Base-by-base conservation (phyloP, 2,329 filamentous ascomycete genomes). In the Nigrospora osmanthi region DNA sequence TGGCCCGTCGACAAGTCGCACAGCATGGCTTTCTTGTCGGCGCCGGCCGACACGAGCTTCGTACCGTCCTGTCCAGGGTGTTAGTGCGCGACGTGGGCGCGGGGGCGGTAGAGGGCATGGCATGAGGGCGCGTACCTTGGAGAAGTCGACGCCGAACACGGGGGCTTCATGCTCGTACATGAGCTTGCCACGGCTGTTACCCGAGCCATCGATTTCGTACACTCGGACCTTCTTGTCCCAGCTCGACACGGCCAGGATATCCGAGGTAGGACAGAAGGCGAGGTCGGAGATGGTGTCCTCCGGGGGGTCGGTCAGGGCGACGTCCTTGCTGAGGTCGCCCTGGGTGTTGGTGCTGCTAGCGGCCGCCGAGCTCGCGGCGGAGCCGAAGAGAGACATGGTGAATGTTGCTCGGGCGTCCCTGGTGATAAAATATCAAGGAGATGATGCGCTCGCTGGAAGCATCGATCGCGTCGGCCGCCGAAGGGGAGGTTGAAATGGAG, bases 181-280 rank as follows among this genome's bases (percentile, higher is more conserved):
- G 51, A 89, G 89, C 59, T 90, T 91, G 41, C 89, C 89, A 62
- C 89, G 81, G 59, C 86, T 91, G 61, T 86, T 79, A 37, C 89
- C 89, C 53, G 81, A 81, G 46, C 68, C 69, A 52, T 84, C 81
- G 61, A 97, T 89, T 66, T 97, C 89, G 70, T 97, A 98, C 62
- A 98, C 91, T 60, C 90, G 85, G 51, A 97, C 89, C 65, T 95
- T 95, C 72, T 94, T 95, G 69, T 98, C 93, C 93, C 93, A 98
- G 57, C 89, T 95, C 40, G 89, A 74, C 33, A 96, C 87, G 19
- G 91, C 89, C 15, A 98, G 75, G 62, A 94, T 86, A 57, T 97
- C 89, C 58, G 65, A 58, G 62, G 72, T 59, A 49, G 69, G 59
- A 59, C 74, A 59, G 70, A 96, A 98, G 40, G 81, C 73, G 48